A percentile compares a stretch with the other conserved stretches of the same genome.
Conservation (phyloP, 1,139 yeast species). For the Yamadazyma membranifaciens region DNA sequence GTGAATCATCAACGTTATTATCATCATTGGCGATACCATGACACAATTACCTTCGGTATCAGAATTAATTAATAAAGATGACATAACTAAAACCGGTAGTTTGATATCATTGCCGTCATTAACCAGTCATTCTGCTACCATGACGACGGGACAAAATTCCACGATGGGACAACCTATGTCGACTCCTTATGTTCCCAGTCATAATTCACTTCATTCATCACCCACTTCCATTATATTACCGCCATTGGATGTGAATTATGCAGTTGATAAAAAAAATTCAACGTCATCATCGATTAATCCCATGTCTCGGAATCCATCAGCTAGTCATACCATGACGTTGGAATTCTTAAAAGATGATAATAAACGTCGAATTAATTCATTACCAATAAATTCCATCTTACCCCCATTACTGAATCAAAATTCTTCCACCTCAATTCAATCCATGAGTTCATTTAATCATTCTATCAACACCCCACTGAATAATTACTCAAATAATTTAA, state of each 20-base stretch:
- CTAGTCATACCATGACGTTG: conserved; percentile 3
- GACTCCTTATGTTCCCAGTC: neutral
- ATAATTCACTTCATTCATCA: neutral
- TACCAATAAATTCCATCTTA: conserved; percentile 5
- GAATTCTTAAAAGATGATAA: neutral
- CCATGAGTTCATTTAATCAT: neutral
- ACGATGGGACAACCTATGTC: neutral
- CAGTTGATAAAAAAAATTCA: conserved; percentile 8
- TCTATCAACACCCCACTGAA: neutral
- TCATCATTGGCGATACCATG: conserved; percentile 10
- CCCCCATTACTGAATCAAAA: conserved; percentile 3
- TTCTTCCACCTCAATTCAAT: conserved; percentile 2
- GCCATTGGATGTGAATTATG: conserved; percentile 10
- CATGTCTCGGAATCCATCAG: conserved; percentile 8
- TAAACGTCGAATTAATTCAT: conserved; percentile 6
- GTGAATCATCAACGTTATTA: too few relatives aligned
- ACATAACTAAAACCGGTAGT: neutral
- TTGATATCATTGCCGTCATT: neutral
- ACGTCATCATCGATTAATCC: conserved; percentile 10
- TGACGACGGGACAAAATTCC: neutral
- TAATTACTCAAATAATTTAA: neutral
- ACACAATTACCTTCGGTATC: conserved; percentile 22
- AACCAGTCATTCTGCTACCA: neutral
- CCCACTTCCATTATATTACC: conserved; percentile 8
- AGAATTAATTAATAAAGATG: conserved; percentile 11